Conservation (phyloP, 2,329 filamentous ascomycete species). For the Pseudogymnoascus sp. region DNA sequence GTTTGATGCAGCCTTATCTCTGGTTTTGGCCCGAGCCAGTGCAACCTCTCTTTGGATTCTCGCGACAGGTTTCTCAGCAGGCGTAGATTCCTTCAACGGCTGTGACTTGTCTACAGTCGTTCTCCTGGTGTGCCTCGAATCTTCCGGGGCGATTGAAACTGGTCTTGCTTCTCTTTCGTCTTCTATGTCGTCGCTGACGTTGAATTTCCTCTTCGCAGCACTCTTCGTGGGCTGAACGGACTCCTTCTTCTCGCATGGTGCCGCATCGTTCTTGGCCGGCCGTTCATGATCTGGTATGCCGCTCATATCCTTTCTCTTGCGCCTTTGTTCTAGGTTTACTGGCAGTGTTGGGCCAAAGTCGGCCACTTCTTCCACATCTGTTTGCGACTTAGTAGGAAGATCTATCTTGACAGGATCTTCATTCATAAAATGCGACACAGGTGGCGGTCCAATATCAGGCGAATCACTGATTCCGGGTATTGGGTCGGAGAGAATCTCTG, state of each 20-base stretch:
- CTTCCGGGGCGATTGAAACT: conserved; percentile 21
- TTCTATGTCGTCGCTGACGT: conserved; percentile 47
- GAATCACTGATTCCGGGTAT: conserved; percentile 45
- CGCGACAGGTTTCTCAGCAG: conserved; percentile 16
- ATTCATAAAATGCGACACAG: conserved; percentile 52
- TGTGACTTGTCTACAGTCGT: conserved; percentile 22
- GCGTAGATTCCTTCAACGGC: conserved; percentile 2
- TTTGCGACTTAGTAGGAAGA: conserved; percentile 32
- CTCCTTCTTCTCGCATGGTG: conserved; percentile 12
- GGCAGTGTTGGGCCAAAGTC: conserved; percentile 23
- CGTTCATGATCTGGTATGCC: conserved; percentile 16
- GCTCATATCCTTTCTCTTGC: conserved; percentile 26
- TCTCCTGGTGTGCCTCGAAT: conserved; percentile 24
- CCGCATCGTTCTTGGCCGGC: conserved; percentile 12
- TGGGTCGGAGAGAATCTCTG: conserved; percentile 19
- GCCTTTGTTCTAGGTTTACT: conserved; percentile 29
- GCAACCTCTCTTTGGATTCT: conserved; percentile 22
- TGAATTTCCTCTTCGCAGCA: conserved; percentile 52
- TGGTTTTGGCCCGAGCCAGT: conserved; percentile 18
- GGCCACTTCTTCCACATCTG: conserved; percentile 17
- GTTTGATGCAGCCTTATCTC: conserved; percentile 18
- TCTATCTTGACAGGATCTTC: conserved; percentile 48
- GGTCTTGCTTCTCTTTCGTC: conserved; percentile 29
- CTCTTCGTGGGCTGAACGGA: conserved; percentile 33
- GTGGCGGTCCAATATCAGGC: conserved; percentile 61